Percentiles rank a stretch among this genome's conserved stretches.
These are phyloP conservation scores for Aspergillus oerlinghausenensis DNA, from an alignment of 2,329 filamentous ascomycete genomes.

Conservation along the genomic window DNA sequence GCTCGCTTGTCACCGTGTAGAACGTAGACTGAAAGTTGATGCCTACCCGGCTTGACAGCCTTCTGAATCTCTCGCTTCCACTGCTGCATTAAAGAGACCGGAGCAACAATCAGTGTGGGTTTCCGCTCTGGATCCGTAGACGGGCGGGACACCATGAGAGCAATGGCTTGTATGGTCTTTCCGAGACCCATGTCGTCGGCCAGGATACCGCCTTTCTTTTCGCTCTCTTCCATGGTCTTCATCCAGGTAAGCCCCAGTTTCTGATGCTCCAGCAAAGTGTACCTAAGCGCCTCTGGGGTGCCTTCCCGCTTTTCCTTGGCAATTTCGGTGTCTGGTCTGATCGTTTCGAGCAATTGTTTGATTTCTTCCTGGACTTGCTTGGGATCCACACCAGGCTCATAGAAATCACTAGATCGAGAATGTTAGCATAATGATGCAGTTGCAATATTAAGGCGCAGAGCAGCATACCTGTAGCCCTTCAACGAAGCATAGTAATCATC, in stretches of 20 bases:
- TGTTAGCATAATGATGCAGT: background rate
- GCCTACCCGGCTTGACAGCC: constrained; percentile 56
- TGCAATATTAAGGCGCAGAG: background rate
- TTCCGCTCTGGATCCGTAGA: constrained; percentile 55
- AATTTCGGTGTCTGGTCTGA: constrained; percentile 66
- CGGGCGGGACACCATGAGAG: constrained; percentile 67
- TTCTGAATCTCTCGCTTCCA: constrained; percentile 76
- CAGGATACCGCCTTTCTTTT: constrained; percentile 69
- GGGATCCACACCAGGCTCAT: constrained; percentile 37
- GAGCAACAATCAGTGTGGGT: constrained; percentile 79
- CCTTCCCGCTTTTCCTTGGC: constrained; percentile 59
- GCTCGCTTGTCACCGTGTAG: constrained; percentile 62
- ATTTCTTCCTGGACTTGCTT: constrained; percentile 61
- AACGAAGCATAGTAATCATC: background rate
- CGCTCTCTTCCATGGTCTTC: constrained; percentile 66
- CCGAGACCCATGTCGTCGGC: constrained; percentile 81
- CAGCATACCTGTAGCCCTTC: constrained; percentile 8
- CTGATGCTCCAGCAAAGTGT: constrained; percentile 74
- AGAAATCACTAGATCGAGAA: constrained; percentile 11
- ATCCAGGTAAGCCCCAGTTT: constrained; percentile 74
- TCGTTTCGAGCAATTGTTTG: constrained; percentile 65
- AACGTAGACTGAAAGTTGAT: constrained; percentile 62
- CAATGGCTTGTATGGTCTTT: constrained; percentile 77
- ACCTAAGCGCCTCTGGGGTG: constrained; percentile 65
- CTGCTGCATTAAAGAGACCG: constrained; percentile 73